Evolutionary conservation across 495 filamentous ascomycete species (phyloP), one percentile per base, ranked within the genome.

Genomic region (Daldinia childiae): DNA sequence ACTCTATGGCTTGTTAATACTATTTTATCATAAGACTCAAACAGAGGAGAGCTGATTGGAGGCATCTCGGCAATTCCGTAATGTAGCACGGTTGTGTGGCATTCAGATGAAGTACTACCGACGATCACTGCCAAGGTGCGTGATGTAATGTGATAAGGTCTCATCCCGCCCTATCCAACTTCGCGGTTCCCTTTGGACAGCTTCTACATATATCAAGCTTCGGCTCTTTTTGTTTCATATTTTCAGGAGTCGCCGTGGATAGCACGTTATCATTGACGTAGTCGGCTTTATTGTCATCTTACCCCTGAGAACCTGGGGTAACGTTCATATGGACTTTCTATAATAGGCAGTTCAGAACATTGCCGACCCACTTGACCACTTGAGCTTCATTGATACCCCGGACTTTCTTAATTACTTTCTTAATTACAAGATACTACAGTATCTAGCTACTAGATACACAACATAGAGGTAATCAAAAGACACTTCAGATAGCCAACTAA

Each of bases 281-380:
- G 30, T 50, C 57, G 58, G 68, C 62, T 66, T 58, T 52, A 62
- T 26, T 66, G 41, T 17, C 48, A 4, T 29, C 21, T 58, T 45
- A 43, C 50, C 58, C 57, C 24, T 27, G 43, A 50, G 64, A 68
- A 69, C 43, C 71, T 66, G 71, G 71, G 71, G 71, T 73, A 73
- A 73, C 71, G 71, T 73, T 69, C 26, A 73, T 62, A 24, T 26
- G 62, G 71, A 73, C 41, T 69, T 66, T 50, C 71, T 58, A 1
- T 17, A 73, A 62, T n/a, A 62, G 71, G 71, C 58, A 73, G 71
- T 62, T 68, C 71, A 34, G 19, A 59, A 24, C 21, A 24, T n/a
- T 24, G 12, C 7, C 36, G 62, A 29, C 57, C 71, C 71, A 62
- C 71, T 62, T 52, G 24, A 30, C 11, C 11, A 36, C 32, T 36